Base-by-base conservation (phyloP, 305 asterid species). In the Solanum hybrid region DNA sequence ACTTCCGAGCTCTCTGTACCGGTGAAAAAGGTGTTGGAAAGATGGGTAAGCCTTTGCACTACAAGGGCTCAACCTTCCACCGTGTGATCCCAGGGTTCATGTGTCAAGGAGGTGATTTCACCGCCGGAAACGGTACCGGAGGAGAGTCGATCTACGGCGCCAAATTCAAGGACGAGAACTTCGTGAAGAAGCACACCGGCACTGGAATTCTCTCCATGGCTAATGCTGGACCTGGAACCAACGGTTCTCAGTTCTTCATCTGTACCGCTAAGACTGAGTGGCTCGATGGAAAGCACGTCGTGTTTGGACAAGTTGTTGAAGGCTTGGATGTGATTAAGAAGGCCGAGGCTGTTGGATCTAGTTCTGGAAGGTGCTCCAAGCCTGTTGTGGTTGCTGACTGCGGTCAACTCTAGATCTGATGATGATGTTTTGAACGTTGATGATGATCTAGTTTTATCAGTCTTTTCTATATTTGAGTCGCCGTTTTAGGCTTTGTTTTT, bases 51-150 rank as follows among this genome's bases (percentile, higher is more conserved):
- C 93, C 91, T n/a, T 89, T 91, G 11, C 93, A 91, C 89, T 91
- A 73, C 90, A 91, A 91, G 33, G 93, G 93, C 22, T 91, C 91
- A 8, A 2, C 74, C 8, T 91, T 89, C 90, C 93, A 91, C 86
- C 93, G 93, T 35, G 91, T 89, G 89, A 91, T 91, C 40, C 93
- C 93, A 28, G 88, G 88, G 24, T 91, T 91, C 90, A 89, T 91
- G 92, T 91, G 93, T 40, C 93, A 91, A 64, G 93, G 93, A 11
- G 93, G 92, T 6, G 92, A 91, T 13, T 90, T 91, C 96, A 95
- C 96, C 77, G 92, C 93, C 67, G 97, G 98, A 29, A 96, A 96
- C 90, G 98, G 97, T 11, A 94, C 98, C 40, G 98, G 96, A 1
- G 98, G 97, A 5, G 97, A 96, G 89, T 95, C 96, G 83, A 91